These are phyloP conservation scores for Kwoniella sp. DNA, from an alignment of 768 basidiomycete genomes.

Conservation along the genomic window DNA sequence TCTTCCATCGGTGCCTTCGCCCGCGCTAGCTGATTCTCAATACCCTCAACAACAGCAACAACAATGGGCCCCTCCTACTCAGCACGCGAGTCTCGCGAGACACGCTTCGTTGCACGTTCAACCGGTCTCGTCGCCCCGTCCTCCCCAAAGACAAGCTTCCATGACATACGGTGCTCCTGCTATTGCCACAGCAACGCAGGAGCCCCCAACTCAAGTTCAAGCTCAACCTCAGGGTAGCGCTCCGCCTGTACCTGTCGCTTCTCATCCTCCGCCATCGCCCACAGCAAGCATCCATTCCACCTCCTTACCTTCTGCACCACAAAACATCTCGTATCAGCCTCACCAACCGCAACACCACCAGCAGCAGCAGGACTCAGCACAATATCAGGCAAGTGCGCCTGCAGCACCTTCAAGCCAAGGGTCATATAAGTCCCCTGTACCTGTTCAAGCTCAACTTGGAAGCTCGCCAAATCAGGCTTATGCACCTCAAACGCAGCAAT, in stretches of 20 bases:
- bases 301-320: slow-evolving; percentile 1
- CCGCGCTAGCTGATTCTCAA: slow-evolving; percentile 2
- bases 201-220: not conserved
- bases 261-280: slow-evolving; percentile 19
- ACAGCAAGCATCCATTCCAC: slow-evolving; percentile 6
- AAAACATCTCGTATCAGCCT: slow-evolving; percentile 7
- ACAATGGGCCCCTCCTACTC: slow-evolving; percentile 15
- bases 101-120: slow-evolving; percentile 31
- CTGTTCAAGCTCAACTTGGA: slow-evolving; percentile 4
- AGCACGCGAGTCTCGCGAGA: slow-evolving; percentile 24
- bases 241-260: slow-evolving; percentile 15
- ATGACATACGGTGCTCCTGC: slow-evolving; percentile 24
- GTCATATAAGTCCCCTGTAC: slow-evolving; percentile 18
- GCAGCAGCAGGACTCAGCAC: slow-evolving; percentile 18
- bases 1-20: not conserved
- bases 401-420: slow-evolving; percentile 12
- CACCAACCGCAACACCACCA: slow-evolving; percentile 24
- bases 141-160: slow-evolving; percentile 23
- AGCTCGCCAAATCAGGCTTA: slow-evolving; percentile 1
- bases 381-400: slow-evolving; percentile 16
- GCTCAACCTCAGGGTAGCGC: not conserved
- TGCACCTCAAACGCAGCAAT: slow-evolving; percentile 8
- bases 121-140: slow-evolving; percentile 18
- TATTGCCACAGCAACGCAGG: not conserved
- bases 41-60: slow-evolving; percentile 16